Percentiles rank a stretch among this genome's conserved stretches.
phyloP scores from a whole-genome alignment of 2,329 filamentous ascomycete species.

The Geosmithia putterillii region DNA sequence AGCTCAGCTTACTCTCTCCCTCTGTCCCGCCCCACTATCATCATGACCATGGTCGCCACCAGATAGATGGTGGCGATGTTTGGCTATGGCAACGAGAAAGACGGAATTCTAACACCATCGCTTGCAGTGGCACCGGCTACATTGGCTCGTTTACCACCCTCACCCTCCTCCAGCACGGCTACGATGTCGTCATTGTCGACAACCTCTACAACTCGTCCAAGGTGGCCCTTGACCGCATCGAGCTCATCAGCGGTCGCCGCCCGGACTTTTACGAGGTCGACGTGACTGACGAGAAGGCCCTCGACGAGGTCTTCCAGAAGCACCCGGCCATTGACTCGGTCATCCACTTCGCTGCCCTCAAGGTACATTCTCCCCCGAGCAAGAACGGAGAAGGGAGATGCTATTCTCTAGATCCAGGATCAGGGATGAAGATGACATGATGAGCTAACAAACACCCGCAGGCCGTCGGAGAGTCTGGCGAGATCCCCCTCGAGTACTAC shows the following conservation, averaged over 20 bases:
- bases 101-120: not conserved
- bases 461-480: slow-evolving; percentile 91
- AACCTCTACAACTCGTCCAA: slow-evolving; percentile 94
- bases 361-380: slow-evolving; percentile 38
- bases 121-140: slow-evolving; percentile 82
- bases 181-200: slow-evolving; percentile 94
- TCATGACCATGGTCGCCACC: not conserved
- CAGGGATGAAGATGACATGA: not conserved
- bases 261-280: slow-evolving; percentile 78
- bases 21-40: not conserved
- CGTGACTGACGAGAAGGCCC: slow-evolving; percentile 70
- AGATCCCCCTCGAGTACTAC: slow-evolving; percentile 96
- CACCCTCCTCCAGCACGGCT: slow-evolving; percentile 82
- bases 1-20: not conserved
- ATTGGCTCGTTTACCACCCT: slow-evolving; percentile 96
- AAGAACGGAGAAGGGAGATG: not conserved
- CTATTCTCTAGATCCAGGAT: too few species aligned
- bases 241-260: slow-evolving; percentile 81
- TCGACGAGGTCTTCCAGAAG: slow-evolving; percentile 79
- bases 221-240: slow-evolving; percentile 87
- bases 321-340: slow-evolving; percentile 94
- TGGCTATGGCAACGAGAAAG: too few species aligned
- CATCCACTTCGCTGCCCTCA: slow-evolving; percentile 96
- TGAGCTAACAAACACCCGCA: slow-evolving; percentile 21
- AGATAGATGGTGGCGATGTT: too few species aligned